A percentile compares a stretch with the other conserved stretches of the same genome.
phyloP scores from a whole-genome alignment of 169 alveolate genomes.

The Toxoplasma gondii region DNA sequence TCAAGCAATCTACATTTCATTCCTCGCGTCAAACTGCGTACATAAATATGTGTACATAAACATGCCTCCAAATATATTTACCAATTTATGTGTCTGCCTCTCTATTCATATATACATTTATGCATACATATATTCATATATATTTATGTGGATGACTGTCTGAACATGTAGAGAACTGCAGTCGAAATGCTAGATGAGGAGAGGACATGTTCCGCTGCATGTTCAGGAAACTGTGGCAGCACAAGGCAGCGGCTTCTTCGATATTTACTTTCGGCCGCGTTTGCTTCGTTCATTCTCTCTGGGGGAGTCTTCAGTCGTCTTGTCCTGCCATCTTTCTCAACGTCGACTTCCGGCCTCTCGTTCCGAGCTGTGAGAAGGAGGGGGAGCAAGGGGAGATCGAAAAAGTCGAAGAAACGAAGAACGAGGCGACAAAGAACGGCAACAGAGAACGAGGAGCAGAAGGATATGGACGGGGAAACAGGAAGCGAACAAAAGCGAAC shows the following conservation, averaged over 20 bases:
- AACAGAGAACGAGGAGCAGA: too few relatives aligned
- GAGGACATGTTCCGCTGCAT: background rate
- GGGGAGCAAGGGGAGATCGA: background rate
- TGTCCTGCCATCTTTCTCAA: background rate
- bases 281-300: slow-evolving; percentile 33
- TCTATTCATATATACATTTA: background rate
- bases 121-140: background rate
- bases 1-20: too few relatives aligned
- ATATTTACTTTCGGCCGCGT: slow-evolving; percentile 39
- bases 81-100: background rate
- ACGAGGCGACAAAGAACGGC: too few relatives aligned
- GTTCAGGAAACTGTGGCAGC: slow-evolving; percentile 35
- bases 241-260: slow-evolving; percentile 10
- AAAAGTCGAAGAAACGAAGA: background rate
- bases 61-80: background rate
- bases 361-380: background rate
- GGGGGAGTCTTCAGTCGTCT: background rate
- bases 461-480: too few relatives aligned
- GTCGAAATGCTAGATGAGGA: too few relatives aligned
- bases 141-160: background rate
- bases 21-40: too few relatives aligned
- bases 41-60: too few relatives aligned
- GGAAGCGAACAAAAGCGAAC: background rate
- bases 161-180: background rate
- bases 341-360: slow-evolving; percentile 29